Conservation (phyloP, 2,329 filamentous ascomycete species). For the Beauveria australis region DNA sequence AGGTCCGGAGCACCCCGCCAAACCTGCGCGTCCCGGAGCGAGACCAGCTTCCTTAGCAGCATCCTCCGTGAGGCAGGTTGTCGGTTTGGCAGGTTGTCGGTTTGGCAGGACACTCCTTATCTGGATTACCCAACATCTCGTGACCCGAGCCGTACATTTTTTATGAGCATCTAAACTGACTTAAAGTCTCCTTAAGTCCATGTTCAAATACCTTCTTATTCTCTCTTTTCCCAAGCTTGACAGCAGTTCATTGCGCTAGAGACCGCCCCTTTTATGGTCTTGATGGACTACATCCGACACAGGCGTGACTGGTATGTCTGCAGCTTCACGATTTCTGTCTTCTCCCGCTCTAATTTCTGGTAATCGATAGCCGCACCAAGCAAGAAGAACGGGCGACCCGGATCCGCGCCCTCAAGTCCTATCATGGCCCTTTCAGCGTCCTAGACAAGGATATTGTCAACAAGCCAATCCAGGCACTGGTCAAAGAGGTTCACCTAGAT, state of each 20-base stretch:
- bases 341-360: neutral
- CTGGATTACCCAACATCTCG: neutral
- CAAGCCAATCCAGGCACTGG: conserved; percentile 68
- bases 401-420: conserved; percentile 58
- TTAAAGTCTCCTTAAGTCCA: neutral
- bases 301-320: conserved; percentile 54
- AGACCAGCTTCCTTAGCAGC: neutral
- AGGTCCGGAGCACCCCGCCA: neutral
- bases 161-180: neutral
- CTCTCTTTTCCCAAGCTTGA: neutral
- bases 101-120: neutral
- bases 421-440: conserved; percentile 56
- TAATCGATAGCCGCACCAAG: conserved; percentile 58
- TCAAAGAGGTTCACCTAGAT: conserved; percentile 67
- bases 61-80: neutral
- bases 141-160: neutral
- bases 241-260: neutral
- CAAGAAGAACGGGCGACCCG: conserved; percentile 64
- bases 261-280: conserved; percentile 10
- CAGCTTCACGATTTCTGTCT: neutral
- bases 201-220: neutral
- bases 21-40: neutral
- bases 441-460: conserved; percentile 60
- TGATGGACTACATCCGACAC: conserved; percentile 59
- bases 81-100: no score